Conservation (phyloP, 73 alveolate species). For the Loxodes magnus region DNA sequence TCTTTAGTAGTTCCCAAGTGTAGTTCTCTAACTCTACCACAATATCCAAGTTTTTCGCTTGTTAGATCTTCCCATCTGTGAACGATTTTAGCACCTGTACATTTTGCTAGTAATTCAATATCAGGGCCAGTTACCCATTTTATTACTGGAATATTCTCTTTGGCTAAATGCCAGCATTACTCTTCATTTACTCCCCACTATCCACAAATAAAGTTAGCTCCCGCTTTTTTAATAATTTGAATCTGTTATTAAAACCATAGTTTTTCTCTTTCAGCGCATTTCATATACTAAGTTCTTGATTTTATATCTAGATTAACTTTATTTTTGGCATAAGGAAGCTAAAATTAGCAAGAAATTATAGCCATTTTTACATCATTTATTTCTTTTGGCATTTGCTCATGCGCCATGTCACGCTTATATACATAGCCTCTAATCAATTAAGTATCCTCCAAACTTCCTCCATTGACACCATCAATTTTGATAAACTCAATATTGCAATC, state of each 20-base stretch:
- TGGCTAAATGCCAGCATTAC: background rate
- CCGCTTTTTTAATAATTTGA: background rate
- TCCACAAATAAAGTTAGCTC: background rate
- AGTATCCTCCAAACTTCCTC: constrained; percentile 9
- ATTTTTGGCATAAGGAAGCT: background rate
- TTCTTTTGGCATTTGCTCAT: background rate
- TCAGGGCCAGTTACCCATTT: background rate
- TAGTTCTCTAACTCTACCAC: background rate
- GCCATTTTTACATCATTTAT: background rate
- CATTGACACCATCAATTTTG: constrained; percentile 1
- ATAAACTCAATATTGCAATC: background rate
- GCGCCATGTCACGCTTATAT: background rate
- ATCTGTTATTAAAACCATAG: background rate
- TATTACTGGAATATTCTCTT: background rate
- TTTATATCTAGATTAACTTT: background rate
- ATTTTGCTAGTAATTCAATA: background rate
- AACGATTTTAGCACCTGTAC: background rate
- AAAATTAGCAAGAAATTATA: background rate
- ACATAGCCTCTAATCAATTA: background rate
- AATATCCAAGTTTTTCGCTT: background rate
- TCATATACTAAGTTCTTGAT: background rate
- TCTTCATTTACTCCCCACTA: background rate
- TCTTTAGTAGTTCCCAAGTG: background rate
- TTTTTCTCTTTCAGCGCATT: background rate
- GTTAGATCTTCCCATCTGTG: background rate